Conservation (phyloP, 106 monocot genomes). For the Vanilla planifolia region DNA sequence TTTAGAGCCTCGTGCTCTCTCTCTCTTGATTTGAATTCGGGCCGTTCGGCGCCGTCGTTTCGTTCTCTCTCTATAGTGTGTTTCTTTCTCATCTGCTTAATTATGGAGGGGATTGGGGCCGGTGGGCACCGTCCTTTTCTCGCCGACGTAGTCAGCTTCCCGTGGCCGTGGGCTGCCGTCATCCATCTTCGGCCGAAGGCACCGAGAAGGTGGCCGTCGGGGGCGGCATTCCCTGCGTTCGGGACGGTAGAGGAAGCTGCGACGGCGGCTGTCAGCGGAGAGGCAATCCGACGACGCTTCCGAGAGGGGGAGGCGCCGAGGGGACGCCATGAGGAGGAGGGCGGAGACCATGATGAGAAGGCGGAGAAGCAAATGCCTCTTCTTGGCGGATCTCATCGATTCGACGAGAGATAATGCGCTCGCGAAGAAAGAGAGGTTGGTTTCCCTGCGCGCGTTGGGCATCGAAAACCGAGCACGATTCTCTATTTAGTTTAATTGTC, state of each 20-base stretch:
- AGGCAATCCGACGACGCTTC: background rate
- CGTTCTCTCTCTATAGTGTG: too few relatives aligned
- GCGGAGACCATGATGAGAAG: background rate
- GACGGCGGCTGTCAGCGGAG: background rate
- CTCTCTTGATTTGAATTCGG: too few relatives aligned
- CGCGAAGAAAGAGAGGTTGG: too few relatives aligned
- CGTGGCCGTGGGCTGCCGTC: background rate
- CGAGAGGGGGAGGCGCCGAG: background rate
- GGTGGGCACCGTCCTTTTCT: background rate
- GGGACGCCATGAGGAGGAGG: background rate
- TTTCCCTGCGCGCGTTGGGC: too few relatives aligned
- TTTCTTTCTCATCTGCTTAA: too few relatives aligned
- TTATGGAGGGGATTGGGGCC: background rate
- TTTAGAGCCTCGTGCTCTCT: too few relatives aligned
- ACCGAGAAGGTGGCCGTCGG: slow-evolving; percentile 5
- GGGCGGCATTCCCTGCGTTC: background rate
- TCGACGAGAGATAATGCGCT: too few relatives aligned
- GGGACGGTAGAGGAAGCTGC: background rate
- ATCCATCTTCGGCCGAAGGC: background rate
- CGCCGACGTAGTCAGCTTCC: background rate
- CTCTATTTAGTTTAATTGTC: too few relatives aligned
- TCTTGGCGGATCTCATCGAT: too few relatives aligned
- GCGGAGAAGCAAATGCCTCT: background rate
- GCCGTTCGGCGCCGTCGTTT: too few relatives aligned
- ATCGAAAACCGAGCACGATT: too few relatives aligned